Conservation (phyloP, 2,329 filamentous ascomycete genomes). For the Fusarium papillatum region DNA sequence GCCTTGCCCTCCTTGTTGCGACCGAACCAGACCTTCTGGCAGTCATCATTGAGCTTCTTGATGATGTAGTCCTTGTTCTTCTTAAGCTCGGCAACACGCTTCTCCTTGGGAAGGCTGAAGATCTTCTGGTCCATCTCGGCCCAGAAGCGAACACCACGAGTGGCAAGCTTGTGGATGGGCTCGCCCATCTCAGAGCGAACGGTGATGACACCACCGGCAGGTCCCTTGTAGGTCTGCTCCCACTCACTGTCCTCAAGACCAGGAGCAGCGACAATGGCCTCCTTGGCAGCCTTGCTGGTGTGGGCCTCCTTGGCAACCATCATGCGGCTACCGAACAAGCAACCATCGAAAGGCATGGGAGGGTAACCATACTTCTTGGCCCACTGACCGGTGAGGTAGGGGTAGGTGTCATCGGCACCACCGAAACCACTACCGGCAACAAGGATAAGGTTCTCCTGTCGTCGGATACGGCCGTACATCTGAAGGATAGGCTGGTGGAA, state of each 20-base stretch:
- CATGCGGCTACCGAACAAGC: slow-evolving; percentile 91
- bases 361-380: slow-evolving; percentile 89
- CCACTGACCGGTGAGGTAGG: slow-evolving; percentile 92
- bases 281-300: slow-evolving; percentile 88
- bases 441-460: slow-evolving; percentile 88
- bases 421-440: slow-evolving; percentile 95
- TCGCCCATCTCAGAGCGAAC: slow-evolving; percentile 99
- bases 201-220: slow-evolving; percentile 94
- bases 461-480: slow-evolving; percentile 91
- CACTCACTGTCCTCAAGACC: slow-evolving; percentile 87
- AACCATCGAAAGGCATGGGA: slow-evolving; percentile 94
- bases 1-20: slow-evolving; percentile 84
- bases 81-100: slow-evolving; percentile 88
- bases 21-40: slow-evolving; percentile 98
- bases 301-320: slow-evolving; percentile 96
- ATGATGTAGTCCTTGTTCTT: slow-evolving; percentile 94
- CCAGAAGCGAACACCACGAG: slow-evolving; percentile 96
- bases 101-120: slow-evolving; percentile 95
- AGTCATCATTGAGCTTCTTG: slow-evolving; percentile 95
- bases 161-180: slow-evolving; percentile 98
- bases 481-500: slow-evolving; percentile 93
- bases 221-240: slow-evolving; percentile 94
- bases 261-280: slow-evolving; percentile 88
- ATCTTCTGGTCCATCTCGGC: slow-evolving; percentile 99
- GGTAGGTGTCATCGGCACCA: slow-evolving; percentile 90